Percentiles rank a stretch among this genome's conserved stretches.
Evolutionary conservation across 2,329 filamentous ascomycete species (phyloP).

Genomic region (Trichoderma sp.): DNA sequence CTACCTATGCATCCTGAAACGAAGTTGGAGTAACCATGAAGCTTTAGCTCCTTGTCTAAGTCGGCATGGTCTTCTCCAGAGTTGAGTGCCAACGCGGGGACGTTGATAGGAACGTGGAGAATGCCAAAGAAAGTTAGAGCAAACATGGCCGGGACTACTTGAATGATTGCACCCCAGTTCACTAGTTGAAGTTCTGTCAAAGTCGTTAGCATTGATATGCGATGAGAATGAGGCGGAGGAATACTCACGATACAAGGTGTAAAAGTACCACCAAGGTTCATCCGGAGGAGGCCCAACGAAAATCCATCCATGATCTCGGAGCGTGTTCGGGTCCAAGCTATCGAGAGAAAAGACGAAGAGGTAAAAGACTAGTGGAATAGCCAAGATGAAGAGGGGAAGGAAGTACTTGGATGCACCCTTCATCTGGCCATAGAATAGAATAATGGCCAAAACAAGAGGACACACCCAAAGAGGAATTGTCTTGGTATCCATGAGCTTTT

Average conservation of each 20-base stretch:
- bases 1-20: conserved; percentile 83
- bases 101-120: conserved; percentile 95
- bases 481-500: conserved; percentile 68
- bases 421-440: conserved; percentile 73
- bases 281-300: conserved; percentile 81
- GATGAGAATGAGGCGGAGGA: not conserved
- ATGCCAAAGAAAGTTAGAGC: conserved; percentile 97
- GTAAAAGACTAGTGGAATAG: conserved; percentile 75
- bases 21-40: conserved; percentile 91
- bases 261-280: conserved; percentile 97
- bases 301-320: conserved; percentile 81
- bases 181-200: conserved; percentile 71
- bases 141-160: conserved; percentile 90
- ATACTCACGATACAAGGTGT: conserved; percentile 81
- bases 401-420: conserved; percentile 80
- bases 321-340: conserved; percentile 59
- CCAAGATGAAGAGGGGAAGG: conserved; percentile 80
- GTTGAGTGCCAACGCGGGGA: conserved; percentile 86
- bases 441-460: conserved; percentile 71
- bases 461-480: conserved; percentile 81
- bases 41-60: conserved; percentile 84
- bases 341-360: conserved; percentile 69
- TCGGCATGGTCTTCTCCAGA: conserved; percentile 90
- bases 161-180: conserved; percentile 77
- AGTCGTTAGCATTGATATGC: not conserved